Percentiles rank a stretch among this genome's conserved stretches.
Evolutionary conservation across 139 green algal species (phyloP).

Genomic region (Yamagishiella unicocca): DNA sequence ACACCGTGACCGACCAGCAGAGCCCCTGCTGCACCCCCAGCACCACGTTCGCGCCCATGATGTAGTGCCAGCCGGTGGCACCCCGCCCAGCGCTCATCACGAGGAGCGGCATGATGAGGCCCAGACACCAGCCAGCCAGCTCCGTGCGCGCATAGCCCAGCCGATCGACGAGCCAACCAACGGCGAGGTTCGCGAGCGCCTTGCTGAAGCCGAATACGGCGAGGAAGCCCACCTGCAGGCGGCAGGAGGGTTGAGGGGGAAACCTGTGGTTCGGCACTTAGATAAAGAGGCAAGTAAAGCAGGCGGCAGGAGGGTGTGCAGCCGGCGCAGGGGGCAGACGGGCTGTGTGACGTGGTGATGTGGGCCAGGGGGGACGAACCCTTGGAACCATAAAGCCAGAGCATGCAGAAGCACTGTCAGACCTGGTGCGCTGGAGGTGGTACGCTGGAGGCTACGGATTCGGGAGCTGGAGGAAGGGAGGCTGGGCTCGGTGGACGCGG

Average conservation of each 20-base stretch:
- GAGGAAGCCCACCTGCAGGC: background rate
- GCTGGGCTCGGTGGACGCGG: too few relatives aligned
- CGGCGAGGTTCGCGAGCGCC: background rate
- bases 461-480: too few relatives aligned
- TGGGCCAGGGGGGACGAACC: too few relatives aligned
- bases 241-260: background rate
- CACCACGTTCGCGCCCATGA: background rate
- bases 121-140: conserved; percentile 14
- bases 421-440: too few relatives aligned
- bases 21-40: conserved; percentile 27
- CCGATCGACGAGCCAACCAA: background rate
- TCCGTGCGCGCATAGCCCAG: conserved; percentile 15
- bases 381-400: too few relatives aligned
- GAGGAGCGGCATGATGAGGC: background rate
- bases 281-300: too few relatives aligned
- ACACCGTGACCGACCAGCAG: conserved; percentile 35
- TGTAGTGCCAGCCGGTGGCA: background rate
- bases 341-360: too few relatives aligned
- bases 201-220: conserved; percentile 18
- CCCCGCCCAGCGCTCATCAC: background rate
- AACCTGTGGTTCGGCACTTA: too few relatives aligned
- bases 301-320: too few relatives aligned
- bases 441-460: too few relatives aligned
- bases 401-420: too few relatives aligned
- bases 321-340: too few relatives aligned